These are phyloP conservation scores for Arthrobotrys musiformis DNA, from an alignment of 2,329 filamentous ascomycete species.

Conservation along the genomic window DNA sequence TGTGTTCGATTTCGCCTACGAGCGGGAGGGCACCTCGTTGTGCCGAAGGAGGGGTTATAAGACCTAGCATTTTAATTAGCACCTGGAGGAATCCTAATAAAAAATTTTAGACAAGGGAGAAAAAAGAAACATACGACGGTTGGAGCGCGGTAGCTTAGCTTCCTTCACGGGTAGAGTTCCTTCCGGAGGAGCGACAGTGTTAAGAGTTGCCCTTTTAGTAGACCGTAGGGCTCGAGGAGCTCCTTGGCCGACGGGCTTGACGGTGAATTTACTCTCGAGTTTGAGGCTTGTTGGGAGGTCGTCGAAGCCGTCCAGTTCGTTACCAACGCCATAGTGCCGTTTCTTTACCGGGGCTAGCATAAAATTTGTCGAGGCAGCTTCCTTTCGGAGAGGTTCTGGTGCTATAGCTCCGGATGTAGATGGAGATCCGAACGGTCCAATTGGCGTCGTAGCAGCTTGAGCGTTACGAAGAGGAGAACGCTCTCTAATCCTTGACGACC, in stretches of 20 bases:
- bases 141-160: conserved; percentile 41
- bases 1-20: conserved; percentile 26
- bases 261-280: conserved; percentile 82
- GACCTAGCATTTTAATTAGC: conserved; percentile 10
- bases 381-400: conserved; percentile 60
- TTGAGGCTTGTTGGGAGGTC: conserved; percentile 89
- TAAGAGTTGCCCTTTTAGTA: conserved; percentile 69
- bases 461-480: conserved; percentile 58
- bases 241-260: conserved; percentile 77
- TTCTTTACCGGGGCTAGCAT: conserved; percentile 77
- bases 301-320: conserved; percentile 91
- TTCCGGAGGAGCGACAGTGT: conserved; percentile 72
- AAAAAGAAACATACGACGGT: conserved; percentile 28
- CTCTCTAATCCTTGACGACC: conserved; percentile 56
- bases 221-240: conserved; percentile 73
- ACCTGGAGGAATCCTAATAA: background rate
- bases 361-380: conserved; percentile 73
- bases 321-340: conserved; percentile 87
- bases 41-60: conserved; percentile 19
- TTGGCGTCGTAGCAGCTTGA: conserved; percentile 47
- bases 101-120: background rate
- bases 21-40: conserved; percentile 27
- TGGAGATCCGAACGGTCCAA: background rate
- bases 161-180: conserved; percentile 68
- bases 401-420: conserved; percentile 40